Base-by-base conservation (phyloP, 1,139 yeast genomes). In the Nakaseomyces delphensis region DNA sequence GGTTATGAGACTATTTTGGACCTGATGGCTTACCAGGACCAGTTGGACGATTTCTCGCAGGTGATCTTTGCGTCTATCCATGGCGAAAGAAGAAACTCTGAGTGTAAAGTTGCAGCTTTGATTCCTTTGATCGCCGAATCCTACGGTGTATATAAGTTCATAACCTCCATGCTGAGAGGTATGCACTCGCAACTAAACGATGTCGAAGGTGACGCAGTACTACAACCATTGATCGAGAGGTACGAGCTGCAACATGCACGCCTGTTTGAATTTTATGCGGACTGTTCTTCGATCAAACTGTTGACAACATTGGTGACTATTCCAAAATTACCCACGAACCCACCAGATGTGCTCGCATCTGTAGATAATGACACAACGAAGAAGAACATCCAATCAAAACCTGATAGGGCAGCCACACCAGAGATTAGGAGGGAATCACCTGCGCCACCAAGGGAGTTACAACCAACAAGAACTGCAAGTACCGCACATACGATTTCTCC, bases 111-210 rank as follows among this genome's bases (percentile, higher is more conserved):
- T 14, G 77, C 94, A 46, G 87, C 96, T 0, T 68, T 91, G 54
- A 94, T 89, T 36, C 96, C 97, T 3, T 71, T 89, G 64, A 85
- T 89, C 44, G 77, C 94, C n/a, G 98, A 91, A 61, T 76, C 94
- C 3, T 89, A 86, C 58, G 97, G 97, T 32, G 86, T 91, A 49
- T 85, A 87, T 65, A 83, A 87, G 61, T 91, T 89, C 56, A 70
- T 83, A 48, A 83, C 89, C 8, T 82, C 95, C 4, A 87, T 91
- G 97, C 68, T 89, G 51, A 76, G 96, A 52, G 96, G 95, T 0
- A 72, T 91, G 77, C 78, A 83, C 56, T 79, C 76, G 49, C 79
- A 83, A 51, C 74, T 89, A 43, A 85, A 82, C 36, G 80, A 78
- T 35, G 16, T 24, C 10, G 55, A 49, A 18, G 57, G 49, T 15